Evolutionary conservation across 2,329 filamentous ascomycete genomes (phyloP), one percentile per base, ranked within the genome.

Genomic region (Aureobasidium sp.): DNA sequence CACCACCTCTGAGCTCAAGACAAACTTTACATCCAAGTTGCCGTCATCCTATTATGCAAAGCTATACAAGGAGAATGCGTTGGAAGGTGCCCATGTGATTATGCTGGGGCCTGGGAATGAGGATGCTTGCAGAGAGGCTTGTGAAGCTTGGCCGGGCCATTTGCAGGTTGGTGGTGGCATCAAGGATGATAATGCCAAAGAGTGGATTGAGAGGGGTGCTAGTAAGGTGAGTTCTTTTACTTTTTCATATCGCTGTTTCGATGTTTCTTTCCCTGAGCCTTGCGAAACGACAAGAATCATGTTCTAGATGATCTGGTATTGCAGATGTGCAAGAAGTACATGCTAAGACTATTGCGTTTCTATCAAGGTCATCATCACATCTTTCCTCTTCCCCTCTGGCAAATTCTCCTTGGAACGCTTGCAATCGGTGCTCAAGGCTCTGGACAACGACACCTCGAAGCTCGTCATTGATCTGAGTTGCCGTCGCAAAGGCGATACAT

Each of bases 381-480:
- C 92, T 9, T 96, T 87, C 74, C 86, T 99, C 19, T 99, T 99
- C 73, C 93, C 91, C 2, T 82, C 85, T 17, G 91, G 87, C 47
- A 85, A 80, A 50, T 97, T 97, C 76, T 93, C 89, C 66, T 85
- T 90, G 70, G 79, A 84, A 42, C 82, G 90, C 48, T 81, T 99
- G 8, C 81, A 91, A 67, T 82, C 85, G 33, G 86, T 97, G 7
- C 81, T 97, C 0, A 74, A 79, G 27, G 83, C 86, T 1, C 81
- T 99, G 5, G 87, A 81, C 29, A 86, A 87, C 59, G 87, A 96
- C 72, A 90, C 81, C 72, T 77, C 80, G 53, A 94, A 90, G 75
- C 84, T 99, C 53, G 93, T 99, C 67, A 92, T 99, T 72, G 94
- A 99, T 72, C 82, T 99, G 27, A 96, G 91, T 75, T 99, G 94